Evolutionary conservation across 2,329 filamentous ascomycete genomes (phyloP).

Genomic region (Apiospora hydei): DNA sequence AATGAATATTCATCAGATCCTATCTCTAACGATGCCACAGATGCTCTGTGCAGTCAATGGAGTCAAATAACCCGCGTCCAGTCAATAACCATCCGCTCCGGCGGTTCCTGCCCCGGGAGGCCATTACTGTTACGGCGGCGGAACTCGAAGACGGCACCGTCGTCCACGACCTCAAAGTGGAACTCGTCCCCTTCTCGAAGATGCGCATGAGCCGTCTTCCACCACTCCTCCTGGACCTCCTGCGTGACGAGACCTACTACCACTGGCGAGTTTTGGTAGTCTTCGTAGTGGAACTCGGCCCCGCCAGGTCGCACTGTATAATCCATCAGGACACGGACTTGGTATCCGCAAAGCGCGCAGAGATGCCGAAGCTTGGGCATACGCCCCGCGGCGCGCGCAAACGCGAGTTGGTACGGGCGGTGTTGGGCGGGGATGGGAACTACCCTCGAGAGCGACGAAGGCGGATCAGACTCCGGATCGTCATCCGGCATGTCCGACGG

Average conservation of each 20-base stretch:
- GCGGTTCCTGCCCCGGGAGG: too few species aligned
- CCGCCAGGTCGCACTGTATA: neutral
- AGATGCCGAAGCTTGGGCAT: constrained; percentile 4
- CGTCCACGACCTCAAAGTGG: neutral
- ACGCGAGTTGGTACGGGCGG: neutral
- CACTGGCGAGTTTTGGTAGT: neutral
- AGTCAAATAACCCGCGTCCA: constrained; percentile 7
- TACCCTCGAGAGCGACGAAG: neutral
- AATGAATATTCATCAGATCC: too few species aligned
- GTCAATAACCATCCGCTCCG: neutral
- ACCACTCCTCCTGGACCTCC: constrained; percentile 6
- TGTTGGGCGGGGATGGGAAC: neutral
- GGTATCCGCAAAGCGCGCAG: neutral
- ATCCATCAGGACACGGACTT: neutral
- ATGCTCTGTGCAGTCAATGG: too few species aligned
- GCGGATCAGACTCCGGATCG: neutral
- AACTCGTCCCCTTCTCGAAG: neutral
- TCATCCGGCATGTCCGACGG: neutral
- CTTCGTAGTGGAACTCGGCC: neutral
- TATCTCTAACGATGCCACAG: too few species aligned
- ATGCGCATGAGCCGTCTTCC: neutral
- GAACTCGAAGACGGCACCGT: neutral
- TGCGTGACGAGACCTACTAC: neutral
- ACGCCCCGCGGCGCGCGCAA: neutral
- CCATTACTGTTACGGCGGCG: too few species aligned